phyloP scores from a whole-genome alignment of 1,139 yeast genomes.

The Yamadazyma dushanensis region DNA sequence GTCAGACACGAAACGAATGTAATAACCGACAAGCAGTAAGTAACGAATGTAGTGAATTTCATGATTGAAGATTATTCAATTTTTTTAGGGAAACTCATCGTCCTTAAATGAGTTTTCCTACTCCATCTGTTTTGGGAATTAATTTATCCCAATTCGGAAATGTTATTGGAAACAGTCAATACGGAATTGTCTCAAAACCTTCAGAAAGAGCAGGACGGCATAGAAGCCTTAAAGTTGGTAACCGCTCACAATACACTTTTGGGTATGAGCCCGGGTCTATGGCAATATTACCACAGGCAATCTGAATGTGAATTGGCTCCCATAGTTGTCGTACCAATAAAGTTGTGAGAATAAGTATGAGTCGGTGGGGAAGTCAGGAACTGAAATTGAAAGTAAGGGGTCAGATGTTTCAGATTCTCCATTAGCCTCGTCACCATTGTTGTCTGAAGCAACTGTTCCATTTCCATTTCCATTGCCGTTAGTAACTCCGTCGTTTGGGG shows the following conservation, averaged over 20 bases:
- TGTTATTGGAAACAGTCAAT: no score
- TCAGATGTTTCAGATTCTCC: not conserved
- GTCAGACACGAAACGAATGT: slow-evolving; percentile 14
- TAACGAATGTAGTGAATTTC: slow-evolving; percentile 22
- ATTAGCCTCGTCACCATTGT: not conserved
- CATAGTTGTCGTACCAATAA: slow-evolving; percentile 29
- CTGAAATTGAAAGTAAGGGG: no score
- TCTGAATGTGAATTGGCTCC: slow-evolving; percentile 36
- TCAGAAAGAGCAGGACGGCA: no score
- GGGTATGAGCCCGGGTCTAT: no score
- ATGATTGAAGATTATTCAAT: slow-evolving; percentile 9
- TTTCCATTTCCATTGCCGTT: not conserved
- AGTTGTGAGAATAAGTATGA: slow-evolving; percentile 10
- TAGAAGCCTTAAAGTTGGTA: no score
- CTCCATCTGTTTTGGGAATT: not conserved
- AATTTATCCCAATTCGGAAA: slow-evolving; percentile 1
- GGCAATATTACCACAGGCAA: slow-evolving; percentile 31
- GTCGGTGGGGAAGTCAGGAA: not conserved
- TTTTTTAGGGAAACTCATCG: not conserved
- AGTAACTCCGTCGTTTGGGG: no score
- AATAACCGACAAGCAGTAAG: slow-evolving; percentile 18
- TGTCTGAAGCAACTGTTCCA: not conserved
- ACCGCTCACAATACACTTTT: no score
- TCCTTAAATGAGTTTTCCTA: not conserved
- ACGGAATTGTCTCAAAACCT: no score